phyloP scores from a whole-genome alignment of 1,284 basidiomycete species.

The Retiboletus flavoniger region DNA sequence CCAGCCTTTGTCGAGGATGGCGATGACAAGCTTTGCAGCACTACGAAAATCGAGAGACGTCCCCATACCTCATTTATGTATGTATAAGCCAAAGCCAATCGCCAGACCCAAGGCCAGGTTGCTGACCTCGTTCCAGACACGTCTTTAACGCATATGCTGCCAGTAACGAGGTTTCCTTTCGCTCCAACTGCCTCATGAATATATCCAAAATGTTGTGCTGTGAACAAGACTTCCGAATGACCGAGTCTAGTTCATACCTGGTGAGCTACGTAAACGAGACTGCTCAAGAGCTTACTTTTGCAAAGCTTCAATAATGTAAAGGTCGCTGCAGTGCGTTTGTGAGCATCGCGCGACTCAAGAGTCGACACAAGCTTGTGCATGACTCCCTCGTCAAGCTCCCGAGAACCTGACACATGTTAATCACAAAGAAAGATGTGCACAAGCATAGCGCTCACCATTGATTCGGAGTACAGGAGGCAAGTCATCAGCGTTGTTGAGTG shows the following conservation, averaged over 20 bases:
- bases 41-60: neutral
- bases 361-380: slow-evolving; percentile 3
- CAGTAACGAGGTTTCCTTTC: neutral
- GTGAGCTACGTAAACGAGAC: neutral
- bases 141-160: slow-evolving; percentile 10
- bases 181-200: slow-evolving; percentile 6
- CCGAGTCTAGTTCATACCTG: neutral
- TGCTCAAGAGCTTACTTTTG: neutral
- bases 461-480: neutral
- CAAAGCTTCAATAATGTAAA: slow-evolving; percentile 3
- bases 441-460: neutral
- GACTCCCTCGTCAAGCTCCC: neutral
- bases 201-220: neutral
- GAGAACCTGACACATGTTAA: neutral
- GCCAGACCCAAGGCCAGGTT: too few relatives aligned
- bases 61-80: neutral
- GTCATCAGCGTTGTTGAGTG: too few relatives aligned
- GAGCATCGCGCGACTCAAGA: neutral
- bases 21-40: neutral
- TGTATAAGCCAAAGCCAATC: neutral
- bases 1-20: slow-evolving; percentile 10
- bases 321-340: neutral
- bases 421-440: neutral
- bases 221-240: neutral
- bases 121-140: neutral